Base-by-base conservation (phyloP, 768 basidiomycete species). In the Ramaria sp. region DNA sequence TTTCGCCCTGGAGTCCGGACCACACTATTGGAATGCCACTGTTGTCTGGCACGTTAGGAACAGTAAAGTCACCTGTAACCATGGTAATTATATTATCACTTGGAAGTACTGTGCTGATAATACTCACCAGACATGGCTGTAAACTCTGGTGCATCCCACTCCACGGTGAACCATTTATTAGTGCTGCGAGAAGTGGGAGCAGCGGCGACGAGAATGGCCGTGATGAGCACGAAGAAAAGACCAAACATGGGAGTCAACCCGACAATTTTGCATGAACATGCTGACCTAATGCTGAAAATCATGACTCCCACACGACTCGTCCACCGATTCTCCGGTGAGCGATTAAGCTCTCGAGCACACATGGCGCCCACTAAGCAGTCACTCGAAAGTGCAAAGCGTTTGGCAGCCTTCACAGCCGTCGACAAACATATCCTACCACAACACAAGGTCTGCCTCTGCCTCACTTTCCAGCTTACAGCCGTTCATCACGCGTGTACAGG, bases 361-460 rank as follows among this genome's bases (percentile, higher is more conserved):
- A 41, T 41, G 15, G 27, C 24, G 18, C 18, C 49, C 9, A 32
- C 22, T 36, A 39, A 20, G 20, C 18, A 37, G 8, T 52, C 50
- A 18, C 69, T 98, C 38, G 95, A 98, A 62, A 75, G 77, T 51
- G 82, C 92, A 16, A 99, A 99, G 70, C 77, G 79, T 51, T 75
- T 95, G 16, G 96, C 96, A 8, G 96, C 96, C 3, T 94, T 81
- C 70, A 87, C 88, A 1, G 96, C 96, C 0, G 95, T 99, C 1
- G 95, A 98, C 65, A 77, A 81, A 48, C 87, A 97, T 69, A 76
- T 99, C 30, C 75, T 76, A 54, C 78, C 84, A 25, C 77, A 90
- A 61, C 85, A 97, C 69, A 85, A 82, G 73, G 93, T 88, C 61
- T 55, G 75, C 27, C 6, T 36, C n/a, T 22, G 38, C n/a, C 32